Conservation (phyloP, 2,329 filamentous ascomycete species). For the Seiridium unicorne region DNA sequence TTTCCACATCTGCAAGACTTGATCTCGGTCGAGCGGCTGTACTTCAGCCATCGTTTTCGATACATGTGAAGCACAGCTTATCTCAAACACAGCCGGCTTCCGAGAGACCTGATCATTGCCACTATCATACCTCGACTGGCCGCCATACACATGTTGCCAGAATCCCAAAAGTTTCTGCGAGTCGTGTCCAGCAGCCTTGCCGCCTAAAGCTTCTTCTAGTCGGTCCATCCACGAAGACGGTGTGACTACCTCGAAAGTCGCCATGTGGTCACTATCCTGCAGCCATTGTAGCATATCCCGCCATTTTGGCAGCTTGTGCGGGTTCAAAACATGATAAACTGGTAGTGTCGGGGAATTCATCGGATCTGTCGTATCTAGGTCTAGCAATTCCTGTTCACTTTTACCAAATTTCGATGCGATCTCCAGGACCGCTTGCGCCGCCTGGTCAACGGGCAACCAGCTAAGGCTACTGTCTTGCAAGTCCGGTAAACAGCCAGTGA, state of each 20-base stretch:
- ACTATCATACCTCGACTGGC: not conserved
- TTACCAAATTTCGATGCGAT: slow-evolving; percentile 21
- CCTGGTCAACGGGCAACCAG: slow-evolving; percentile 47
- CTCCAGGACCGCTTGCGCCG: slow-evolving; percentile 39
- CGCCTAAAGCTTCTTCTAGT: not conserved
- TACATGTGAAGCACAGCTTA: not conserved
- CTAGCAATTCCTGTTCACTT: too few species aligned
- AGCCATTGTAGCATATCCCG: slow-evolving; percentile 35
- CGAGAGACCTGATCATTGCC: not conserved
- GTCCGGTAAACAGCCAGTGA: slow-evolving; percentile 36
- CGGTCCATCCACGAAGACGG: not conserved
- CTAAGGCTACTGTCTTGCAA: slow-evolving; percentile 33
- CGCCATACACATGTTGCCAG: not conserved
- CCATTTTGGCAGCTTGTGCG: slow-evolving; percentile 41
- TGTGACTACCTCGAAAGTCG: not conserved
- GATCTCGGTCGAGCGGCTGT: not conserved
- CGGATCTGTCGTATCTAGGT: too few species aligned
- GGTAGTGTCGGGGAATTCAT: too few species aligned
- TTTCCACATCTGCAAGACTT: not conserved
- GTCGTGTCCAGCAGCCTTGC: not conserved
- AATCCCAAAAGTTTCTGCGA: slow-evolving; percentile 2
- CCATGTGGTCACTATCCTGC: not conserved
- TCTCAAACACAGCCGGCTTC: not conserved
- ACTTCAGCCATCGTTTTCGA: not conserved
- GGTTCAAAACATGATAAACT: slow-evolving; percentile 50